These are phyloP conservation scores for Lignosus rhinocerotis DNA, from an alignment of 1,284 basidiomycete genomes.

Conservation along the genomic window DNA sequence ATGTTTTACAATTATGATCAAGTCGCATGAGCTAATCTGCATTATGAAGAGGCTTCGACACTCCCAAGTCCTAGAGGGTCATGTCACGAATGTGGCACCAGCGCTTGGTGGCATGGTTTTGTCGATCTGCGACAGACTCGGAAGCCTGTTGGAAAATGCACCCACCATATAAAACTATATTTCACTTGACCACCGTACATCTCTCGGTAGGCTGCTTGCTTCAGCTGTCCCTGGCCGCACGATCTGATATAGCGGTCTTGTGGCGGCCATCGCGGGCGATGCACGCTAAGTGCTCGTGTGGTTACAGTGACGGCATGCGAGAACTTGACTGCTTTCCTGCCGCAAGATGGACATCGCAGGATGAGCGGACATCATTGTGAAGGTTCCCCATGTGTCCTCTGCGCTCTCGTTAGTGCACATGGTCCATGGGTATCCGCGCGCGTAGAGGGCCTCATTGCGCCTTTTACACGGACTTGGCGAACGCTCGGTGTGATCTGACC, in stretches of 20 bases:
- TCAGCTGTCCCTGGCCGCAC: neutral
- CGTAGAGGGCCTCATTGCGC: neutral
- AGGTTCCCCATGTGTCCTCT: neutral
- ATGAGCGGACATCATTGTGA: neutral
- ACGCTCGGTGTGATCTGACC: neutral
- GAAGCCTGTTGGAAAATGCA: neutral
- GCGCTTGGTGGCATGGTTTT: neutral
- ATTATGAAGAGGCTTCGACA: no score
- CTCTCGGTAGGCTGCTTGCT: neutral
- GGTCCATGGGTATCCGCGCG: neutral
- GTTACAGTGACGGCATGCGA: neutral
- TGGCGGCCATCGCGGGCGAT: neutral
- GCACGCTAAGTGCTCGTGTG: neutral
- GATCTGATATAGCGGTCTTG: neutral
- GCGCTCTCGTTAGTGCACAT: neutral
- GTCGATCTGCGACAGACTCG: neutral
- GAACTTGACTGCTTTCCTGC: neutral
- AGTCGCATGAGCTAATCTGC: no score
- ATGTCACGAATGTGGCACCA: neutral
- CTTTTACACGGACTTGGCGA: neutral
- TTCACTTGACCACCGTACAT: no score
- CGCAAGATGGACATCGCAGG: neutral
- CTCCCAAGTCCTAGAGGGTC: no score
- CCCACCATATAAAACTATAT: neutral
- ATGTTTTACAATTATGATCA: no score